Conservation (phyloP, 108 stramenopile species). For the Phaeodactylum tricornutum region DNA sequence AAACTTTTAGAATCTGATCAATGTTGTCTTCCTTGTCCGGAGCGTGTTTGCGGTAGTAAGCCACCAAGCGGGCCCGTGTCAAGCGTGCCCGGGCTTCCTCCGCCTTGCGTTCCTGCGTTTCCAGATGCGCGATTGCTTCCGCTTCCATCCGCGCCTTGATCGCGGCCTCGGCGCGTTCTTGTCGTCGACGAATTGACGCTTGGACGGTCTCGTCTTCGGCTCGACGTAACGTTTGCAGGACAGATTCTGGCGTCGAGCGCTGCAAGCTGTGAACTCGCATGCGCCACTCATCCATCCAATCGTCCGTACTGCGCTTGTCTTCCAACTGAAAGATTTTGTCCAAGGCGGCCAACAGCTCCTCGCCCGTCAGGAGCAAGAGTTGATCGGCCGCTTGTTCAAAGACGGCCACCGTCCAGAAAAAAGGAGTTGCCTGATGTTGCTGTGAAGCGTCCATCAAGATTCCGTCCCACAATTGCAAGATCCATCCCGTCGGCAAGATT, state of each 20-base stretch:
- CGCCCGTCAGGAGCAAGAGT: slow-evolving; percentile 57
- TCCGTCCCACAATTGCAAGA: slow-evolving; percentile 13
- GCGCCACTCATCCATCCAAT: slow-evolving; percentile 16
- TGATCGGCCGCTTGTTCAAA: slow-evolving; percentile 55
- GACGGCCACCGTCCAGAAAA: slow-evolving; percentile 66
- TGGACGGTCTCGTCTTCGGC: slow-evolving; percentile 61
- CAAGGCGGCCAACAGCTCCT: slow-evolving; percentile 43
- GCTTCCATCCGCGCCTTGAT: slow-evolving; percentile 46
- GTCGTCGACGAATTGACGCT: slow-evolving; percentile 31
- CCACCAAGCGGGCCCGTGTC: slow-evolving; percentile 58
- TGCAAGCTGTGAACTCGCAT: slow-evolving; percentile 21
- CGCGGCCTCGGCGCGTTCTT: slow-evolving; percentile 40
- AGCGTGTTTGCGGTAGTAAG: slow-evolving; percentile 64
- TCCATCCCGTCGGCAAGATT: slow-evolving; percentile 43
- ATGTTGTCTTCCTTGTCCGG: slow-evolving; percentile 71
- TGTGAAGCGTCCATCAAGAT: neutral
- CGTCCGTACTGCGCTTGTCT: neutral
- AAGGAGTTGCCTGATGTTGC: slow-evolving; percentile 26
- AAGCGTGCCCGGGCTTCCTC: slow-evolving; percentile 50
- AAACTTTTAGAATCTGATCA: slow-evolving; percentile 62
- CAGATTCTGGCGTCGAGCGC: slow-evolving; percentile 52
- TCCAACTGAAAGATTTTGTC: slow-evolving; percentile 24
- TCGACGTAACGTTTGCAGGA: slow-evolving; percentile 34
- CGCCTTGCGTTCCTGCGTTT: slow-evolving; percentile 41
- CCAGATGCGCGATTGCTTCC: slow-evolving; percentile 47